Evolutionary conservation across 2,329 filamentous ascomycete genomes (phyloP), one percentile per base, ranked within the genome.

Genomic region (Lachnellula willkommii): DNA sequence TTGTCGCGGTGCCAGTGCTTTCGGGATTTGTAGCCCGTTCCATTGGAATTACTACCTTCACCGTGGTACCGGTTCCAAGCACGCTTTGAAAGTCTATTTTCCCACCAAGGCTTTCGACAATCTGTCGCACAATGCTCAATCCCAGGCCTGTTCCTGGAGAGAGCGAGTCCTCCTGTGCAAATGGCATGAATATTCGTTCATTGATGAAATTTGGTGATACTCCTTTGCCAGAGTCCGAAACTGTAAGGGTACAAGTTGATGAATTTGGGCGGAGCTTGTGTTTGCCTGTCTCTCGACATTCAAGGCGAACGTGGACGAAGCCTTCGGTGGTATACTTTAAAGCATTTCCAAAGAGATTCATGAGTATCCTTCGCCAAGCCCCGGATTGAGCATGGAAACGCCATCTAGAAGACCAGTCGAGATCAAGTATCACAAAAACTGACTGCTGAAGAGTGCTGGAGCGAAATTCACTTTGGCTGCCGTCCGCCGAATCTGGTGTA

Each of bases 341-440:
- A 0, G 82, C 76, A 61, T 85, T 85, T 4, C 80, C 80, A 43
- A 83, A 78, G 0, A 83, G 63, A 50, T 84, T 84, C 79, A 83
- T 83, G 37, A 85, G 75, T 39, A 85, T 60, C 45, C 65, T 50
- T 22, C 61, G 61, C 14, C 66, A 47, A 4, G 65, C 65, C 15
- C 63, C 66, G 14, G 45, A 47, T 32, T 47, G 45, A 54, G 20
- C 48, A 32, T 47, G 45, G n/a, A 47, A 47, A 49, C 65, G 63
- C 26, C 66, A 53, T 36, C 60, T 63, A 43, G 63, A 68, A 32
- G 54, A 59, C 66, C 66, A 69, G 45, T 68, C 45, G 24, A 47
- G 12, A 22, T 47, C 45, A 6, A 47, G 24, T 12, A 47, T 47
- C 14, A 47, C 22, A 12, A 20, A 1, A 14, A 47, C 24, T 47